Percentiles rank a stretch among this genome's conserved stretches.
phyloP scores from a whole-genome alignment of 208 protist genomes.

The Endotrypanum monterogeii region DNA sequence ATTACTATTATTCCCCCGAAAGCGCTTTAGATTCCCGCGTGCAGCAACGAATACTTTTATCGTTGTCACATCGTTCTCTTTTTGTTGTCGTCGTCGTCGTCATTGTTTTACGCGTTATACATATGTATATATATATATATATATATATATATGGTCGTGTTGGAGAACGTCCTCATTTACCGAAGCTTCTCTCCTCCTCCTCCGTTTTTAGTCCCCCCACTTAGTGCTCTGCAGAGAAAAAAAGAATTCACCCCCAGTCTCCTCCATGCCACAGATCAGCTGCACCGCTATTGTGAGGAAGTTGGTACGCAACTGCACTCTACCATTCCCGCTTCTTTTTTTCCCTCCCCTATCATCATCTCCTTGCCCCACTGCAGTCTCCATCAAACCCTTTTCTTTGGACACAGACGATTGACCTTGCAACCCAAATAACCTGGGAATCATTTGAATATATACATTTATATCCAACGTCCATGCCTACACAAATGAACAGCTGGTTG shows the following conservation, averaged over 20 bases:
- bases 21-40: too few relatives aligned
- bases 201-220: not conserved
- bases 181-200: not conserved
- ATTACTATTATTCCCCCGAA: too few relatives aligned
- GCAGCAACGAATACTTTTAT: not conserved
- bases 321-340: too few relatives aligned
- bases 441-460: not conserved
- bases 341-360: not conserved
- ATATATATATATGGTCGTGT: not conserved
- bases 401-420: not conserved
- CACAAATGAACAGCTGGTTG: not conserved
- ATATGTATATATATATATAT: not conserved
- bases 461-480: too few relatives aligned
- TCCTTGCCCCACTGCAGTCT: not conserved
- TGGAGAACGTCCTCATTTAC: not conserved
- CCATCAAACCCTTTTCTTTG: not conserved
- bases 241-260: not conserved
- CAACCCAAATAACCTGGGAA: too few relatives aligned
- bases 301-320: too few relatives aligned
- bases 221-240: not conserved
- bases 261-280: too few relatives aligned
- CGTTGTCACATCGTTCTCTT: not conserved
- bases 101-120: too few relatives aligned
- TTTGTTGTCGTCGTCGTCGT: not conserved
- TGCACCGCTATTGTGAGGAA: too few relatives aligned